Base-by-base conservation (phyloP, 495 filamentous ascomycete species). In the Eremomyces bilateralis region DNA sequence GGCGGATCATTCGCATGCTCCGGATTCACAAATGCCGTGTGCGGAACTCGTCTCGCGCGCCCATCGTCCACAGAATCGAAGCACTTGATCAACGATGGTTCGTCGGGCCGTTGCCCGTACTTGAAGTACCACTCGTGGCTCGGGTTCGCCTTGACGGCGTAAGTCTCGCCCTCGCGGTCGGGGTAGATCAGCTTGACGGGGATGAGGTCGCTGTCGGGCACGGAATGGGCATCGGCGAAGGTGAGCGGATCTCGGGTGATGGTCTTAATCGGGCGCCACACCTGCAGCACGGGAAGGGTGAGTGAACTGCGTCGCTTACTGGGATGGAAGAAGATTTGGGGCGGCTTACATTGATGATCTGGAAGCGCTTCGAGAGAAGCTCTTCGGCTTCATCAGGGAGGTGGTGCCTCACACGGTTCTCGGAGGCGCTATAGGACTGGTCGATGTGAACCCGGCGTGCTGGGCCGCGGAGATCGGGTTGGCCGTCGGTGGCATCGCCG, bases 401-500 rank as follows among this genome's bases (percentile, higher is more conserved):
- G 13, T 27, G 24, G 13, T 69, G 68, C 45, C 79, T 74, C 24
- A 27, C 24, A 27, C 24, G 24, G 24, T 13, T 13, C 24, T 27
- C 24, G 13, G 24, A 27, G 13, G 24, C 24, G 24, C 8, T 8
- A 13, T 27, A 27, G 24, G 24, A 27, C 24, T 27, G 24, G 44
- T 81, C 76, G 48, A 81, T 71, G 50, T 80, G 74, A 0, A 79
- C 73, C 20, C 66, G 60, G 35, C 67, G 61, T 3, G 76, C 72
- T 27, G 24, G 24, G 13, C 24, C 24, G 24, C 24, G 24, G 8
- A 27, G 24, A 6, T 27, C 13, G 24, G 8, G 8, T 27, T 27
- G 8, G 8, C 8, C 8, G 13, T 27, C 24, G 13, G 8, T 6
- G 8, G 6, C 13, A 13, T 27, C 24, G 13, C 6, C 24, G 24